phyloP scores from a whole-genome alignment of 2,329 filamentous ascomycete genomes.

The Trichocomaceae sp. region DNA sequence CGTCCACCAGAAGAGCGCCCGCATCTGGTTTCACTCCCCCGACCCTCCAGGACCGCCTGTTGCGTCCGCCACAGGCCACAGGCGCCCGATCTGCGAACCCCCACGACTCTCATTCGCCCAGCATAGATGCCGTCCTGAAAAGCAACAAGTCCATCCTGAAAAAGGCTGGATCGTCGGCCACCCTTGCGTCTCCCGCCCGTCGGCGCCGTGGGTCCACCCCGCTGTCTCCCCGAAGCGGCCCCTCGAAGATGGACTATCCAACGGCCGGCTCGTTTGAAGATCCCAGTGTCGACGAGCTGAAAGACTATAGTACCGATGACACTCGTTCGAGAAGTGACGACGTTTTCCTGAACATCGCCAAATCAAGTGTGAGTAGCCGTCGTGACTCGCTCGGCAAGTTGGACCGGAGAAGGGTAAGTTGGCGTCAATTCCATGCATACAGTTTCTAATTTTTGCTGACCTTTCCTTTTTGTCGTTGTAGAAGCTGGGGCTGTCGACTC shows the following conservation, averaged over 20 bases:
- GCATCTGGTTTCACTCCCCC: slow-evolving; percentile 31
- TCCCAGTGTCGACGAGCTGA: slow-evolving; percentile 21
- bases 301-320: slow-evolving; percentile 32
- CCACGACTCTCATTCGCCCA: slow-evolving; percentile 11
- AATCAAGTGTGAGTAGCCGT: slow-evolving; percentile 30
- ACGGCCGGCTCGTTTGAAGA: neutral
- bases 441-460: neutral
- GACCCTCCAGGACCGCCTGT: slow-evolving; percentile 5
- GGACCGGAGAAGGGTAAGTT: slow-evolving; percentile 35
- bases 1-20: slow-evolving; percentile 33
- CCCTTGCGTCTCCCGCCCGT: slow-evolving; percentile 13
- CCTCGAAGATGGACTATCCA: slow-evolving; percentile 18
- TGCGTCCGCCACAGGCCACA: slow-evolving; percentile 6
- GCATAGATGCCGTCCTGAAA: slow-evolving; percentile 23
- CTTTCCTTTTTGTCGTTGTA: slow-evolving; percentile 1
- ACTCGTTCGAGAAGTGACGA: slow-evolving; percentile 36
- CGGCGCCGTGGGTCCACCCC: slow-evolving; percentile 21
- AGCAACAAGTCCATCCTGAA: slow-evolving; percentile 15
- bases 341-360: slow-evolving; percentile 43
- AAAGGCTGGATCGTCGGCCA: slow-evolving; percentile 7
- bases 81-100: slow-evolving; percentile 10
- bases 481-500: slow-evolving; percentile 13
- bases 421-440: neutral
- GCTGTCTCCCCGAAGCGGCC: slow-evolving; percentile 8
- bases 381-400: slow-evolving; percentile 32